Conservation (phyloP, 768 basidiomycete genomes). For the Xerocomus brunneocitrinus region DNA sequence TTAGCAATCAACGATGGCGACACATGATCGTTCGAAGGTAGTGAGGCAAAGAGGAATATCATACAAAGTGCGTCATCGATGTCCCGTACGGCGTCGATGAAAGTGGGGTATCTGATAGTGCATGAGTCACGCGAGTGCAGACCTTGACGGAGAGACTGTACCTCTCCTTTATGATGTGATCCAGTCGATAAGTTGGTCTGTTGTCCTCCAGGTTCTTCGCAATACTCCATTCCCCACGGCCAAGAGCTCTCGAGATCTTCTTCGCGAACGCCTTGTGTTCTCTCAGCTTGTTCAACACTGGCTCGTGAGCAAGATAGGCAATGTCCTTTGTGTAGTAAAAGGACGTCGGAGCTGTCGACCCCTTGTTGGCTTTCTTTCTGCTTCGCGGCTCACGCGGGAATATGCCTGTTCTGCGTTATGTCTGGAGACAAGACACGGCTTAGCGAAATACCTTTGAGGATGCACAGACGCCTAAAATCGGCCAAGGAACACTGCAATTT, state of each 20-base stretch:
- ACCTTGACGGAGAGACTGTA: constrained; percentile 31
- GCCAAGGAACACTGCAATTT: constrained; percentile 95
- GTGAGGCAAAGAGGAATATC: constrained; percentile 85
- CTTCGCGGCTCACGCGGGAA: constrained; percentile 94
- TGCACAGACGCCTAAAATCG: constrained; percentile 95
- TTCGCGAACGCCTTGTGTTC: constrained; percentile 99
- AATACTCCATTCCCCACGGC: constrained; percentile 90
- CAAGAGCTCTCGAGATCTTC: constrained; percentile 89
- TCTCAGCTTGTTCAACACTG: constrained; percentile 85
- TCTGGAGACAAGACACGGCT: neutral
- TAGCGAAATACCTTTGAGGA: constrained; percentile 75
- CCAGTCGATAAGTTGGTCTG: constrained; percentile 85
- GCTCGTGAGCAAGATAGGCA: constrained; percentile 94
- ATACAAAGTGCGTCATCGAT: constrained; percentile 97
- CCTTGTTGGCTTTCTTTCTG: constrained; percentile 94
- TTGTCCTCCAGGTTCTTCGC: constrained; percentile 93
- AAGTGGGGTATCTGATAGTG: constrained; percentile 82
- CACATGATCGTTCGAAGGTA: constrained; percentile 82
- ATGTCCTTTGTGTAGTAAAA: constrained; percentile 99
- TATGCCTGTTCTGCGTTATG: constrained; percentile 57
- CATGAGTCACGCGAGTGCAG: constrained; percentile 4
- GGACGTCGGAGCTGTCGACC: constrained; percentile 92
- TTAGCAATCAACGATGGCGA: constrained; percentile 84
- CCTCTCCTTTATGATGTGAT: constrained; percentile 98
- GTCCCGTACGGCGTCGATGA: constrained; percentile 91